Evolutionary conservation across 495 filamentous ascomycete species (phyloP), one percentile per base, ranked within the genome.

Genomic region (Parathielavia hyrcaniae): DNA sequence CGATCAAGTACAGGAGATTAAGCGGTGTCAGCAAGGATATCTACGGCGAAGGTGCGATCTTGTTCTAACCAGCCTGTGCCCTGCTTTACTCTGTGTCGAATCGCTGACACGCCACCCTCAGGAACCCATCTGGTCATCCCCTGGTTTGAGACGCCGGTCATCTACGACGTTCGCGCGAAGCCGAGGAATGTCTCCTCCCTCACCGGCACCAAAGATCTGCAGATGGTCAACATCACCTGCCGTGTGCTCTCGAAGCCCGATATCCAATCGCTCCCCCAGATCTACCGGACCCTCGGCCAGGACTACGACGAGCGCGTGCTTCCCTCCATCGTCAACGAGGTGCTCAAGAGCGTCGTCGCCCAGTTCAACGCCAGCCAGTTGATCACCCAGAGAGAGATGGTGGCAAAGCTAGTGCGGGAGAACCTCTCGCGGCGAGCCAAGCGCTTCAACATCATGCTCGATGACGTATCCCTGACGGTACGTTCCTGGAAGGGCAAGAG

Each of bases 161-260:
- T 87, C 64, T 98, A 97, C 76, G 93, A 98, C 73, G 93, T 98
- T 57, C 92, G 93, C 71, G 93, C 93, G 22, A 96, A 95, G 76
- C 93, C 93, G 64, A 85, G 95, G 66, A 96, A 92, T 69, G 93
- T 98, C 59, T 86, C 93, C 60, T 98, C 93, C 67, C 86, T 98
- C 55, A 97, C 93, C 54, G 93, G 95, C 63, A 98, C 93, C 68
- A 98, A 98, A 76, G 93, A 98, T 74, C 77, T 98, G 71, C 93
- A 98, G 81, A 98, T 98, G 93, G 93, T 98, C 71, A 98, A 98
- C 81, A 98, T 98, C 73, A 98, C 95, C 68, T 98, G 93, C 77
- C 95, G 93, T 91, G 93, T 98, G 50, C 89, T 98, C 54, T 96
- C 91, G 45, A 81, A 89, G 69, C 93, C 93, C 58, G 84, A 87